Evolutionary conservation across 2,329 filamentous ascomycete species (phyloP).

Genomic region (Polytolypa hystricis): DNA sequence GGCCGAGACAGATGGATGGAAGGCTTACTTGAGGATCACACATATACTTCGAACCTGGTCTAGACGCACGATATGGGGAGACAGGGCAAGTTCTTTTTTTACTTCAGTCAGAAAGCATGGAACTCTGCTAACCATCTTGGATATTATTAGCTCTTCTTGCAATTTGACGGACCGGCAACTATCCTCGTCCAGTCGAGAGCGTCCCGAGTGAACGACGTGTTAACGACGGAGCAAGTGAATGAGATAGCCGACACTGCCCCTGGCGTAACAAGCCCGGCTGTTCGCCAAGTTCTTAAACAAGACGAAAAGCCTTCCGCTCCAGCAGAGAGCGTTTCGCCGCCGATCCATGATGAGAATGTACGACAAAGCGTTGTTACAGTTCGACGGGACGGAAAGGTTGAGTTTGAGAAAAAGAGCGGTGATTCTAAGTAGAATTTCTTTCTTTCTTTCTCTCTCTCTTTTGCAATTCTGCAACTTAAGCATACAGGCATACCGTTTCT

Average conservation of each 20-base stretch:
- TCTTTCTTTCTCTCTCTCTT: not conserved
- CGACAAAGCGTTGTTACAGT: constrained; percentile 4
- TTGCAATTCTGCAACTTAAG: too few relatives aligned
- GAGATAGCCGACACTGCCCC: constrained; percentile 78
- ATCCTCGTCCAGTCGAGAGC: constrained; percentile 83
- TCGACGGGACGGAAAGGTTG: constrained; percentile 5
- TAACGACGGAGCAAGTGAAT: constrained; percentile 70
- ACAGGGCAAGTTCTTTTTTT: constrained; percentile 46
- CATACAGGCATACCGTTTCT: too few relatives aligned
- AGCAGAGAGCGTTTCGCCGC: constrained; percentile 38
- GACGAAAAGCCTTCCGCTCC: constrained; percentile 17
- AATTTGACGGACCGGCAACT: constrained; percentile 76
- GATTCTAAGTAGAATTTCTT: not conserved
- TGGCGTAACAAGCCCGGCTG: constrained; percentile 53
- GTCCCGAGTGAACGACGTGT: constrained; percentile 62
- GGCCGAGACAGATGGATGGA: constrained; percentile 62
- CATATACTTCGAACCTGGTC: constrained; percentile 65
- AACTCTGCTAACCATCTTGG: not conserved
- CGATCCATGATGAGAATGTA: too few relatives aligned
- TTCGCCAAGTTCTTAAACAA: constrained; percentile 30
- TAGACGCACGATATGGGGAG: constrained; percentile 81
- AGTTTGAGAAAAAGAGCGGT: constrained; percentile 1
- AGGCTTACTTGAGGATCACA: constrained; percentile 50
- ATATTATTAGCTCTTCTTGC: constrained; percentile 57
- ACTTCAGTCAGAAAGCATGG: not conserved